phyloP scores from a whole-genome alignment of 106 monocot species.

The Hemerocallis citrina region DNA sequence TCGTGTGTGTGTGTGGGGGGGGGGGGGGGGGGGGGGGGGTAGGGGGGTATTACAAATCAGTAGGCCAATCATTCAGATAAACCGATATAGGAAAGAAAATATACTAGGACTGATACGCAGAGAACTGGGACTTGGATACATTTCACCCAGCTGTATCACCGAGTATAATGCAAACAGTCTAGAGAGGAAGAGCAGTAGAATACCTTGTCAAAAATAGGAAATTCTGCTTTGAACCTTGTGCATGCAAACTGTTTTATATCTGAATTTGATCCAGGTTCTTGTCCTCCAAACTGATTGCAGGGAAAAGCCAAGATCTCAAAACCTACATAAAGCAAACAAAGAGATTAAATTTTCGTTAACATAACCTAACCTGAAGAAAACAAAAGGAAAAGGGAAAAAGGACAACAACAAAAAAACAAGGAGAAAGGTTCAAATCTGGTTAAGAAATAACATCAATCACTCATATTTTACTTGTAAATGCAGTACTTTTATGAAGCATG shows the following conservation, averaged over 20 bases:
- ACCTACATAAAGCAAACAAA: conserved; percentile 33
- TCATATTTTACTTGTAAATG: neutral
- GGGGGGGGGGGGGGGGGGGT: no score
- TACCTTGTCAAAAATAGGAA: conserved; percentile 98
- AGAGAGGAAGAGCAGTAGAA: neutral
- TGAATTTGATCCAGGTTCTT: conserved; percentile 89
- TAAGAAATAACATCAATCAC: neutral
- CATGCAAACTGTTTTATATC: conserved; percentile 98
- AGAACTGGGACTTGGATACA: no score
- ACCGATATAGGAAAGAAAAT: no score
- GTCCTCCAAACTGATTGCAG: conserved; percentile 96
- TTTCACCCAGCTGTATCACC: no score
- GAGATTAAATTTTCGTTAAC: neutral
- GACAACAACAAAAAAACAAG: no score
- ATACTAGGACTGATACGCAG: no score
- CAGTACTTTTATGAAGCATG: neutral
- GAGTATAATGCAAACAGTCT: no score
- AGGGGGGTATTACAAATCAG: no score
- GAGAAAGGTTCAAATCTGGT: neutral
- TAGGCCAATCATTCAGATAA: no score
- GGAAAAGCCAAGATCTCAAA: conserved; percentile 97
- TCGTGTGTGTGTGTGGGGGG: no score
- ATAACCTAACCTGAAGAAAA: neutral
- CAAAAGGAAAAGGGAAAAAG: no score
- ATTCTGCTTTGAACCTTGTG: conserved; percentile 96